phyloP scores from a whole-genome alignment of 345 rosid species.

The Pugionium dolabratum region DNA sequence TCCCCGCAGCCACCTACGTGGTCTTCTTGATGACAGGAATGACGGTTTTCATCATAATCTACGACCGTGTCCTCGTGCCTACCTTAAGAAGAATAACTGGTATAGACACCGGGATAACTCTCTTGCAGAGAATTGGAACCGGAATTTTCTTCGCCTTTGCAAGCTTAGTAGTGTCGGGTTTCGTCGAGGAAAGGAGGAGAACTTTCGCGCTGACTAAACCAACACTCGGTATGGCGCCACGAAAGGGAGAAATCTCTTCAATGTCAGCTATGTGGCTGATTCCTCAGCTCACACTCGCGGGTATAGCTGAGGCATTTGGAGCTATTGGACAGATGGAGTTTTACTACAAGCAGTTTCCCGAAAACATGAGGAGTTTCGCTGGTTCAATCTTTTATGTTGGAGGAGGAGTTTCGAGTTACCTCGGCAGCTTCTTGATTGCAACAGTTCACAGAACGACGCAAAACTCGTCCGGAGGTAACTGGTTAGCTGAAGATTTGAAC shows the following conservation, averaged over 20 bases:
- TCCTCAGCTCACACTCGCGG: slow-evolving; percentile 55
- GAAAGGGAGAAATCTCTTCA: slow-evolving; percentile 54
- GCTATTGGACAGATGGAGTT: slow-evolving; percentile 47
- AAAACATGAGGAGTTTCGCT: slow-evolving; percentile 57
- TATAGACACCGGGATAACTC: slow-evolving; percentile 48
- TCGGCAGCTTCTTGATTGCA: slow-evolving; percentile 44
- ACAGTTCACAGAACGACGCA: slow-evolving; percentile 36
- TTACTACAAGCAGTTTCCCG: slow-evolving; percentile 60
- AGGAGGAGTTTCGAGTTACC: slow-evolving; percentile 41
- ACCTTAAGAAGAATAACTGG: slow-evolving; percentile 45
- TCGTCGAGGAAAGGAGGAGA: slow-evolving; percentile 53
- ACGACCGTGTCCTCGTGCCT: slow-evolving; percentile 54
- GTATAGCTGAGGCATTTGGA: slow-evolving; percentile 53
- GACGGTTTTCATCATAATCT: slow-evolving; percentile 55
- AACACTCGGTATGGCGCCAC: slow-evolving; percentile 45
- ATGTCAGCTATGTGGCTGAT: slow-evolving; percentile 58
- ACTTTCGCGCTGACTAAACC: slow-evolving; percentile 48
- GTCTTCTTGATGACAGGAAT: slow-evolving; percentile 58
- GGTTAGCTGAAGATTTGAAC: slow-evolving; percentile 47
- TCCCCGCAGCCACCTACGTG: slow-evolving; percentile 61
- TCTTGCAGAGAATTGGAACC: slow-evolving; percentile 49
- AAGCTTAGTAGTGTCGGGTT: slow-evolving; percentile 45
- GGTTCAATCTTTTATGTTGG: slow-evolving; percentile 41
- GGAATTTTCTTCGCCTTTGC: slow-evolving; percentile 47
- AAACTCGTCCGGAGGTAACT: slow-evolving; percentile 35